phyloP scores from a whole-genome alignment of 1,139 yeast genomes.

The Candida tetrigidarum region DNA sequence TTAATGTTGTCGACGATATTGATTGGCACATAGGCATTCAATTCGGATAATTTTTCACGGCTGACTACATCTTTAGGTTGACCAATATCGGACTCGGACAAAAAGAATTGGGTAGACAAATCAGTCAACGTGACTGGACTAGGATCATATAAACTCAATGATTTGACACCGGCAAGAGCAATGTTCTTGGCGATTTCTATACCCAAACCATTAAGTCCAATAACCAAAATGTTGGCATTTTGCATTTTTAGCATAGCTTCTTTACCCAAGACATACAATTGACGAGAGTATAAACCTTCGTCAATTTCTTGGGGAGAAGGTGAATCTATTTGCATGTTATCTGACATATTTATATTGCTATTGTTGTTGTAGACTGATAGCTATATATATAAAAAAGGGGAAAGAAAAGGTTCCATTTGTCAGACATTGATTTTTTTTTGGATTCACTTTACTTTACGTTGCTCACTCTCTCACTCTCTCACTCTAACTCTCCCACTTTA shows the following conservation, averaged over 20 bases:
- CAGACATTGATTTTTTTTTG: not conserved
- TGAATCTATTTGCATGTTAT: slow-evolving; percentile 58
- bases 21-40: slow-evolving; percentile 90
- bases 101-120: slow-evolving; percentile 88
- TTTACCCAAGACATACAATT: slow-evolving; percentile 89
- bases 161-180: slow-evolving; percentile 96
- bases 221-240: slow-evolving; percentile 81
- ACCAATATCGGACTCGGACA: slow-evolving; percentile 73
- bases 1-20: slow-evolving; percentile 61
- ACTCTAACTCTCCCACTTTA: no score
- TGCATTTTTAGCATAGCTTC: slow-evolving; percentile 99
- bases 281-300: slow-evolving; percentile 94
- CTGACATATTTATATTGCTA: slow-evolving; percentile 21
- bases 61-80: slow-evolving; percentile 75
- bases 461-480: not conserved
- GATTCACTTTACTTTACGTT: not conserved
- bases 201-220: slow-evolving; percentile 92
- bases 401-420: slow-evolving; percentile 3
- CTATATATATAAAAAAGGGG: slow-evolving; percentile 1
- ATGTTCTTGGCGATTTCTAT: slow-evolving; percentile 96
- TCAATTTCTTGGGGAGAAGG: slow-evolving; percentile 65
- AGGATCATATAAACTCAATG: slow-evolving; percentile 88
- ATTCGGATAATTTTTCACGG: slow-evolving; percentile 69
- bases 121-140: slow-evolving; percentile 67
- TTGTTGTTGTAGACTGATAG: no score